phyloP scores from a whole-genome alignment of 768 basidiomycete species.

The Leucosporidium scottii region DNA sequence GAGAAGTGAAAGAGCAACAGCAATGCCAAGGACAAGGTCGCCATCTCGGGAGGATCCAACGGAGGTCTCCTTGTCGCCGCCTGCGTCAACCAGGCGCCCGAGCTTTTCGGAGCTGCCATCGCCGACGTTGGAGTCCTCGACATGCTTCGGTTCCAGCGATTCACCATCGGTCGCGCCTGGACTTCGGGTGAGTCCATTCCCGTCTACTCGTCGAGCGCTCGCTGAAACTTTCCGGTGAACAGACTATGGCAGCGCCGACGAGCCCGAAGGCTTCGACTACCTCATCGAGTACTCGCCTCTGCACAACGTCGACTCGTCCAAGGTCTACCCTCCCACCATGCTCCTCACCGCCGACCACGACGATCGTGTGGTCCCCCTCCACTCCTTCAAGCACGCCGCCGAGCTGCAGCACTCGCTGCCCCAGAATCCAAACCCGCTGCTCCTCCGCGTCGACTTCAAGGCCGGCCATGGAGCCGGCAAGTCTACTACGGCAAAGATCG shows the following conservation, averaged over 20 bases:
- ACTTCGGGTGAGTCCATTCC: conserved; percentile 42
- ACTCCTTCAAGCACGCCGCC: conserved; percentile 76
- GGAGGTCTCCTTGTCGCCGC: conserved; percentile 81
- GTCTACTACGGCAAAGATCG: conserved; percentile 5
- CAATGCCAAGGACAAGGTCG: conserved; percentile 63
- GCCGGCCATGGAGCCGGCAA: conserved; percentile 59
- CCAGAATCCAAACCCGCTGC: conserved; percentile 62
- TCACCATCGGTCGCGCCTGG: conserved; percentile 76
- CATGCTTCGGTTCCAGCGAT: conserved; percentile 57
- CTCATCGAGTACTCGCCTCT: conserved; percentile 67
- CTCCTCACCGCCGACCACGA: conserved; percentile 43
- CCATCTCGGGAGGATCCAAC: conserved; percentile 72
- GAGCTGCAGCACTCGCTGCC: conserved; percentile 62
- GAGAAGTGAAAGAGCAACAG: too few species aligned
- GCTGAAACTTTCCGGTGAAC: too few species aligned
- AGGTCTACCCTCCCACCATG: conserved; percentile 55
- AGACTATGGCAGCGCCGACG: conserved; percentile 70
- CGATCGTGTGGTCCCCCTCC: conserved; percentile 57
- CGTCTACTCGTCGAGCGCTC: too few species aligned
- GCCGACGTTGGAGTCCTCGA: conserved; percentile 78
- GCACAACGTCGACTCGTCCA: conserved; percentile 64
- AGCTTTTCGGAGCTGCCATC: conserved; percentile 67
- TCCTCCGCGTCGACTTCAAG: conserved; percentile 71
- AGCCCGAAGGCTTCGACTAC: conserved; percentile 74
- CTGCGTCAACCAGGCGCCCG: conserved; percentile 70